Percentiles rank a stretch among this genome's conserved stretches.
phyloP scores from a whole-genome alignment of 1,284 basidiomycete genomes.

The Stygiomarasmius scandens region DNA sequence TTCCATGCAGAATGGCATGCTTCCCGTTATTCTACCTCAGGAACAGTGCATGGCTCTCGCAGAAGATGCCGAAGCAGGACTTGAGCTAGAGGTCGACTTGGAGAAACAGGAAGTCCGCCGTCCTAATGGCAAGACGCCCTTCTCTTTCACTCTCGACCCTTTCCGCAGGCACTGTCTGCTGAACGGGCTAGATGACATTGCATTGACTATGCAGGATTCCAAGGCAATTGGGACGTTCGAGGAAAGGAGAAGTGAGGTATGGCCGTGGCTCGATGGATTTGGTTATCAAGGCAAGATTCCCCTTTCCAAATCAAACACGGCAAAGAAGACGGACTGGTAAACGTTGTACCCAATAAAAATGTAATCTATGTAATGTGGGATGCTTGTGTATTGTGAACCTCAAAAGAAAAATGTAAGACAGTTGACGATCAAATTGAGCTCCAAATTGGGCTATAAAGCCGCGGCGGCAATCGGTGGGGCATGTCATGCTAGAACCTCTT shows the following conservation, averaged over 20 bases:
- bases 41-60: constrained; percentile 78
- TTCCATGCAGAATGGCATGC: constrained; percentile 96
- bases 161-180: constrained; percentile 92
- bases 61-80: constrained; percentile 78
- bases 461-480: not conserved
- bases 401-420: too few relatives aligned
- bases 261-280: constrained; percentile 95
- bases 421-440: too few relatives aligned
- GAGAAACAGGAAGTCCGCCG: constrained; percentile 86
- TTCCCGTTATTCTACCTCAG: constrained; percentile 81
- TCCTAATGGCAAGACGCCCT: constrained; percentile 70
- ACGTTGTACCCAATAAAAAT: constrained; percentile 6
- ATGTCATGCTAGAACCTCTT: too few relatives aligned
- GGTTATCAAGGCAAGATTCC: constrained; percentile 82
- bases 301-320: constrained; percentile 45
- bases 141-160: constrained; percentile 80
- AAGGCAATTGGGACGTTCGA: constrained; percentile 78
- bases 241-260: constrained; percentile 68
- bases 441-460: not conserved
- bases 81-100: constrained; percentile 88
- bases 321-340: constrained; percentile 81
- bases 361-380: too few relatives aligned
- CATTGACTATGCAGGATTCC: constrained; percentile 83
- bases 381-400: too few relatives aligned
- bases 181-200: constrained; percentile 94